Percentiles rank a stretch among this genome's conserved stretches.
These are phyloP conservation scores for Nothophoma quercina DNA, from an alignment of 2,329 filamentous ascomycete species.

Conservation along the genomic window DNA sequence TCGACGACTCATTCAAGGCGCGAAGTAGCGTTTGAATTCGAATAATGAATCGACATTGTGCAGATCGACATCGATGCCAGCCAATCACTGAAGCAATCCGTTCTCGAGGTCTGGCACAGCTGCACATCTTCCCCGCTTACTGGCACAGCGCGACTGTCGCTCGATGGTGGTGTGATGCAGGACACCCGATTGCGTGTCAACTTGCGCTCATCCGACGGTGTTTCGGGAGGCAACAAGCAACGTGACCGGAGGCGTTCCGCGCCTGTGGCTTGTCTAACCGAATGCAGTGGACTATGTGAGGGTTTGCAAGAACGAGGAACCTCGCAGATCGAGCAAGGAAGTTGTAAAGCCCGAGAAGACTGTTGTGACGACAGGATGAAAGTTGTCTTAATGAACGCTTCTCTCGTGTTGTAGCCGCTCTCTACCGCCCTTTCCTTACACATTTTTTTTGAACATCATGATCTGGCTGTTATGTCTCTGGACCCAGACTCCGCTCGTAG, in stretches of 20 bases:
- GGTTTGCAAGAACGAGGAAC: background rate
- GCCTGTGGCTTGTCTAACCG: constrained; percentile 14
- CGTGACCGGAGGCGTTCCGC: constrained; percentile 28
- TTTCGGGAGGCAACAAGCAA: constrained; percentile 24
- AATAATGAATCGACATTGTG: constrained; percentile 9
- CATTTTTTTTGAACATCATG: background rate
- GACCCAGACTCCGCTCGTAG: background rate
- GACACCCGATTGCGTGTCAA: constrained; percentile 5
- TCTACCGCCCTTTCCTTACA: no score
- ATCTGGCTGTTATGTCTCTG: background rate
- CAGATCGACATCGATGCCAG: constrained; percentile 11
- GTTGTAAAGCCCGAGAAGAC: background rate
- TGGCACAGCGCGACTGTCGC: constrained; percentile 1
- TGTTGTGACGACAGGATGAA: background rate
- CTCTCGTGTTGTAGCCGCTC: background rate
- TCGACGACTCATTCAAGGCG: constrained; percentile 3
- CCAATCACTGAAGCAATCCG: constrained; percentile 7
- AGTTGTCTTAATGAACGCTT: background rate
- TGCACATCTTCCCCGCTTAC: constrained; percentile 15
- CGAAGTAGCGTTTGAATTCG: constrained; percentile 1
- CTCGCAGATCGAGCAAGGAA: background rate
- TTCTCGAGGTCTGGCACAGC: background rate
- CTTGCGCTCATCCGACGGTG: constrained; percentile 39
- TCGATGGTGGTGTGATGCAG: constrained; percentile 29
- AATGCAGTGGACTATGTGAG: constrained; percentile 19